Evolutionary conservation across 345 rosid species (phyloP).

Genomic region (Ceriops zippeliana): DNA sequence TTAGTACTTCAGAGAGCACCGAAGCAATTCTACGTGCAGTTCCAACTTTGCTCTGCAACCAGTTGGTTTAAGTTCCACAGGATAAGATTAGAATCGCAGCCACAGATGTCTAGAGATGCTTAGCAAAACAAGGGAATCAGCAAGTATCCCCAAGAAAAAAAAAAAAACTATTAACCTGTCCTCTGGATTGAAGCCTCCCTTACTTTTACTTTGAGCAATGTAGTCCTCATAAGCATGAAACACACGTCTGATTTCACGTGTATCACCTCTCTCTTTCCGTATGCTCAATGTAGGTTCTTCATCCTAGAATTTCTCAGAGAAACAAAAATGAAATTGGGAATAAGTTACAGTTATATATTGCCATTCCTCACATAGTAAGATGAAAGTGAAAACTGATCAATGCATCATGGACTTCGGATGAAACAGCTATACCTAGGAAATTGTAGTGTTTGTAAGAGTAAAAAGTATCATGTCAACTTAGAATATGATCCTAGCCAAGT

Average conservation of each 20-base stretch:
- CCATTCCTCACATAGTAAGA: not conserved
- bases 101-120: not conserved
- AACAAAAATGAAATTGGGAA: not conserved
- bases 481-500: not conserved
- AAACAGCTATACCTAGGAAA: no score
- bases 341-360: not conserved
- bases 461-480: no score
- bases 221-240: slow-evolving; percentile 57
- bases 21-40: slow-evolving; percentile 63
- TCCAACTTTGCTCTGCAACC: slow-evolving; percentile 55
- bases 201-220: slow-evolving; percentile 45
- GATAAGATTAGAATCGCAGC: slow-evolving; percentile 13
- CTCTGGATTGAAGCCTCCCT: slow-evolving; percentile 45
- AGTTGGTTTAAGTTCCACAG: slow-evolving; percentile 10
- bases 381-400: no score
- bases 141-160: not conserved
- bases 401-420: no score
- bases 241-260: slow-evolving; percentile 76
- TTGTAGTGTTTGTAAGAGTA: no score
- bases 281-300: slow-evolving; percentile 44
- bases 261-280: slow-evolving; percentile 55
- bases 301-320: slow-evolving; percentile 46
- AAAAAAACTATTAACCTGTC: slow-evolving; percentile 38
- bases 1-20: slow-evolving; percentile 66
- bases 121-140: slow-evolving; percentile 4